Evolutionary conservation across 768 basidiomycete species (phyloP).

Genomic region (Lentinula guzmanii): DNA sequence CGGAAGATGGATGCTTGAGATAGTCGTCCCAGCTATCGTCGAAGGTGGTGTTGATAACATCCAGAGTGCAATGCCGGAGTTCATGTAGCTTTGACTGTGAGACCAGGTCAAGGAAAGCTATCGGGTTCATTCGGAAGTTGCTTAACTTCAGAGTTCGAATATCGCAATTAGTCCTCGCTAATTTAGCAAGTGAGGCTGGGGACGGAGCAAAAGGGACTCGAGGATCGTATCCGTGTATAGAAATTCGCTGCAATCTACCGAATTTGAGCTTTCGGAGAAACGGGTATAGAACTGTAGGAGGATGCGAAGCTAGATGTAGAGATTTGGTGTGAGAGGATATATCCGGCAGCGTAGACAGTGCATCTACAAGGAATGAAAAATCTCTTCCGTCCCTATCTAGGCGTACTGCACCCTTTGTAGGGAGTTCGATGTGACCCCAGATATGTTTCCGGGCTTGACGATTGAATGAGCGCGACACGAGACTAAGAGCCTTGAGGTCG

Average conservation of each 20-base stretch:
- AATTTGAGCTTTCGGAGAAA: background rate
- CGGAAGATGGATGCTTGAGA: background rate
- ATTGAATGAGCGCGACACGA: background rate
- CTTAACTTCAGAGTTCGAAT: background rate
- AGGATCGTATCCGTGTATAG: background rate
- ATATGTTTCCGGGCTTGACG: background rate
- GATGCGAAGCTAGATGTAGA: background rate
- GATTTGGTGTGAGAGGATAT: background rate
- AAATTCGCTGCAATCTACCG: background rate
- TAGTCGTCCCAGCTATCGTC: constrained; percentile 1
- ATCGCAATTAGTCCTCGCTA: background rate
- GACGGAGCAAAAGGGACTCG: background rate
- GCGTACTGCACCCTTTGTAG: background rate
- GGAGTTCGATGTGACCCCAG: background rate
- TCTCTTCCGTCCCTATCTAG: background rate
- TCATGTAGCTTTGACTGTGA: background rate
- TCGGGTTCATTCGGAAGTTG: background rate
- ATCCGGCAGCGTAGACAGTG: background rate
- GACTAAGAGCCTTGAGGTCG: background rate
- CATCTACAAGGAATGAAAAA: background rate
- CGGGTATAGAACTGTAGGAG: background rate
- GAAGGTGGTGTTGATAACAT: background rate
- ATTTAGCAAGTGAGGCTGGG: background rate
- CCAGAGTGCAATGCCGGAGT: background rate
- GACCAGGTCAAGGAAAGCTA: background rate